Base-by-base conservation (phyloP, 805 yeast species). In the Ogataea henricii region DNA sequence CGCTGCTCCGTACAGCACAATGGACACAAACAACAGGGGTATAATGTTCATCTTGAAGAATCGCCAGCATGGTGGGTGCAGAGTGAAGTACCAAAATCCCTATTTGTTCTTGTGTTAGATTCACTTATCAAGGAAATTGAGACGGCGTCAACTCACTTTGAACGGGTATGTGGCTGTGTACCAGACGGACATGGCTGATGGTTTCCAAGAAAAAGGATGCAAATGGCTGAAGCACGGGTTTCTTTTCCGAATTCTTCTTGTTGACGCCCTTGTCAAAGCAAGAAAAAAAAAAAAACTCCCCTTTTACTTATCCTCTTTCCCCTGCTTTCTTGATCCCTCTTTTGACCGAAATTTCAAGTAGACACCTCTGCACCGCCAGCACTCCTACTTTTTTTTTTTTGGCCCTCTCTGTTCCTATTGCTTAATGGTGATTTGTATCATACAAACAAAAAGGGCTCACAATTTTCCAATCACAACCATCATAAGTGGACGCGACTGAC, bases 11-110 rank as follows among this genome's bases (percentile, higher is more conserved):
- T 64, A 61, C 1, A 63, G 49, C 3, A 52, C 3, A 3, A 53
- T 14, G 2, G 59, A 46, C 4, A 63, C 50, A 2, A 59, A 6
- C 6, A 62, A 14, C 27, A 62, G 48, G 10, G 66, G 60, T 4
- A 54, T 9, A 4, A 67, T 8, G 43, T 59, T 64, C 30, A 46
- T 45, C 7, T 37, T 47, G 25, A 67, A 58, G 17, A 47, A 51
- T 5, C 45, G 27, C 69, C 68, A 65, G 26, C 67, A 58, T 18
- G 55, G 55, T 6, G 43, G 13, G 26, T 57, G 62, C 8, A 32
- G 23, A 1, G 55, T 26, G 40, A 66, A 66, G 38, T 58, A 64
- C 30, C 35, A 42, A 2, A 65, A 41, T 3, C 69, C 70, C 68
- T 63, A 34, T 12, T 9, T 27, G 13, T 5, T 18, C 8, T 6